Evolutionary conservation across 495 filamentous ascomycete genomes (phyloP).

Genomic region (Pyronema omphalodes): DNA sequence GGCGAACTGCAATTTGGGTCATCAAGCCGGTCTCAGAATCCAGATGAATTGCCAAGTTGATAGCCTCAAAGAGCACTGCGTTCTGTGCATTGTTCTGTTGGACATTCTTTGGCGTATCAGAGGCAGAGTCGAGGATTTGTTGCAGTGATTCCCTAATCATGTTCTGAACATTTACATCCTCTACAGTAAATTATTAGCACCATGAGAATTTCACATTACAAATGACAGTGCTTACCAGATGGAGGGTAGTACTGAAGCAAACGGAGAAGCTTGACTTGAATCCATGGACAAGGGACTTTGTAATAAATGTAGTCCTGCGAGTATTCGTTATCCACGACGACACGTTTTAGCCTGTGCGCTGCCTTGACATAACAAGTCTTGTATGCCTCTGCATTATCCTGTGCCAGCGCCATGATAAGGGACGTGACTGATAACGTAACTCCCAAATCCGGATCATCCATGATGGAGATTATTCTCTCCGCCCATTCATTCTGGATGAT

Average conservation of each 20-base stretch:
- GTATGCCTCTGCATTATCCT: slow-evolving; percentile 84
- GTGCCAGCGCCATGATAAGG: slow-evolving; percentile 84
- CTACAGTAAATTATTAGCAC: slow-evolving; percentile 29
- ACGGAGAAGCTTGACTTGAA: slow-evolving; percentile 84
- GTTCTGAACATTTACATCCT: slow-evolving; percentile 78
- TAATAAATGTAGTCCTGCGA: slow-evolving; percentile 88
- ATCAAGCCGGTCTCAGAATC: slow-evolving; percentile 90
- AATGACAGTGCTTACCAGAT: slow-evolving; percentile 44
- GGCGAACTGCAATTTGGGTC: slow-evolving; percentile 84
- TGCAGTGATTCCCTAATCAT: slow-evolving; percentile 85
- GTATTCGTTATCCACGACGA: slow-evolving; percentile 76
- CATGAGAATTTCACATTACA: not conserved
- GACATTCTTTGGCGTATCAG: slow-evolving; percentile 93
- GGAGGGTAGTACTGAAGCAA: slow-evolving; percentile 92
- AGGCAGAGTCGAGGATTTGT: slow-evolving; percentile 71
- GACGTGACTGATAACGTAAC: slow-evolving; percentile 93
- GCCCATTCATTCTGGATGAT: slow-evolving; percentile 96
- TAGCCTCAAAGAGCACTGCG: slow-evolving; percentile 93
- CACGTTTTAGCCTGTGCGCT: slow-evolving; percentile 68
- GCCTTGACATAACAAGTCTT: slow-evolving; percentile 88
- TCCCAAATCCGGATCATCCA: slow-evolving; percentile 93
- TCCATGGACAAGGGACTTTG: slow-evolving; percentile 97
- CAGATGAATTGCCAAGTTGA: slow-evolving; percentile 97
- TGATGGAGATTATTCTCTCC: slow-evolving; percentile 88
- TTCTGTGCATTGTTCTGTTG: slow-evolving; percentile 99